Evolutionary conservation across 1,284 basidiomycete species (phyloP).

Genomic region (Marasmius fiardii): DNA sequence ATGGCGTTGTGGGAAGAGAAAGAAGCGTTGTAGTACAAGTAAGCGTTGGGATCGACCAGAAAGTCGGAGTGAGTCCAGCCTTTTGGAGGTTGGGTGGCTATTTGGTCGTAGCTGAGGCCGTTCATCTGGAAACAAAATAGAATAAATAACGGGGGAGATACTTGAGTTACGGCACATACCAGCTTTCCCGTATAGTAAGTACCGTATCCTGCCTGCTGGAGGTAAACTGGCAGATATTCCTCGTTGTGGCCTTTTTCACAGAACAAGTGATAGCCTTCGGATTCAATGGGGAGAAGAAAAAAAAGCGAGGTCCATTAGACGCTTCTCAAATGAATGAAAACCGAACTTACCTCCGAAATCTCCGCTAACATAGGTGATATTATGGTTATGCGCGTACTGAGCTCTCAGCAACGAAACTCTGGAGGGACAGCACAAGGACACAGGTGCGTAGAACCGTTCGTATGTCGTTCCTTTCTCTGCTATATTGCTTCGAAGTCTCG

Average conservation of each 20-base stretch:
- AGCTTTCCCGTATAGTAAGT: constrained; percentile 8
- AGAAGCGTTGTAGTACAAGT: constrained; percentile 4
- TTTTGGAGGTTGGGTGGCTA: background rate
- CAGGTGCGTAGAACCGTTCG: background rate
- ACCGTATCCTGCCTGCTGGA: constrained; percentile 5
- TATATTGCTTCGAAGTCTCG: background rate
- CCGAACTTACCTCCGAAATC: constrained; percentile 1
- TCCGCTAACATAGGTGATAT: constrained; percentile 2
- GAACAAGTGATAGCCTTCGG: constrained; percentile 5
- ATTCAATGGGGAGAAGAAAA: no score
- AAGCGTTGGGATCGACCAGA: constrained; percentile 5
- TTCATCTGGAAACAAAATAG: constrained; percentile 3
- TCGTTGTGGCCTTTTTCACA: constrained; percentile 4
- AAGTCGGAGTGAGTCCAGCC: constrained; percentile 7
- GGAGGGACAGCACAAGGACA: constrained; percentile 6
- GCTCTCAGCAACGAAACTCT: constrained; percentile 4
- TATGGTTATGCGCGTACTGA: constrained; percentile 6
- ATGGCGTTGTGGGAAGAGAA: background rate
- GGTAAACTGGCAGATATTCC: background rate
- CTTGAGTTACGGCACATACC: background rate
- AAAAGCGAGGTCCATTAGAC: background rate
- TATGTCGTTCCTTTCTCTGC: constrained; percentile 5
- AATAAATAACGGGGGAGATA: background rate
- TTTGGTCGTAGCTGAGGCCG: background rate
- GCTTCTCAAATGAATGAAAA: background rate